phyloP scores from a whole-genome alignment of 2,329 filamentous ascomycete genomes.

The Aspergillus sclerotialis region DNA sequence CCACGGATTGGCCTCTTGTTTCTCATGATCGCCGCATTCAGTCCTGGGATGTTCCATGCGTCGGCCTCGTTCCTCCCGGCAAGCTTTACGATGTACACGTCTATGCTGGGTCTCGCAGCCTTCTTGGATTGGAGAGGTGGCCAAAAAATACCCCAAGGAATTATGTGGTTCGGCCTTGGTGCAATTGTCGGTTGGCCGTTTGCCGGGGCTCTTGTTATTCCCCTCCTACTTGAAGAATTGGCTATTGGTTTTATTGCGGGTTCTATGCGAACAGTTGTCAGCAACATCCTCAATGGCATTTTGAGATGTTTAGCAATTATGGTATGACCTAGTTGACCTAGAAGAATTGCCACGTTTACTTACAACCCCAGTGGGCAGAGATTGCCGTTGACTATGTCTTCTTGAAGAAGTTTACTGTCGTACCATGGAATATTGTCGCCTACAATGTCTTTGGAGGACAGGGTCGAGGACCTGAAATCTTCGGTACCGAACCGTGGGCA shows the following conservation, averaged over 20 bases:
- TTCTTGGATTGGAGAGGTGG: conserved; percentile 88
- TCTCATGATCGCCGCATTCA: conserved; percentile 66
- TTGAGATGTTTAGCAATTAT: conserved; percentile 61
- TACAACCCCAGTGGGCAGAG: conserved; percentile 54
- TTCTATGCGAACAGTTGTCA: conserved; percentile 53
- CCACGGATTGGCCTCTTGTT: conserved; percentile 81
- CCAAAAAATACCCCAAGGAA: conserved; percentile 70
- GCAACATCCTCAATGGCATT: conserved; percentile 60
- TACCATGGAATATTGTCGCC: conserved; percentile 86
- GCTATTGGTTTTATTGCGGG: conserved; percentile 48
- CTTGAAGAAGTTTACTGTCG: conserved; percentile 69
- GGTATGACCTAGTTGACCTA: conserved; percentile 43
- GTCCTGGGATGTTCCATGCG: conserved; percentile 89
- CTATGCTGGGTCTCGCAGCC: conserved; percentile 74
- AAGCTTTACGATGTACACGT: conserved; percentile 93
- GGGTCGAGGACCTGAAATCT: conserved; percentile 77
- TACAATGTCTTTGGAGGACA: conserved; percentile 88
- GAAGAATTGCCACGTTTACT: conserved; percentile 10
- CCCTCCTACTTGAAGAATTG: conserved; percentile 73
- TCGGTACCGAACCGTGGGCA: conserved; percentile 93
- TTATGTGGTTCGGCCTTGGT: conserved; percentile 85
- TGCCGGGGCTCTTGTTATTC: conserved; percentile 70
- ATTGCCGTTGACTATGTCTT: conserved; percentile 71
- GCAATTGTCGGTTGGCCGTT: conserved; percentile 93
- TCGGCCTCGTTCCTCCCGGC: conserved; percentile 82